Evolutionary conservation across 257 asterid genomes (phyloP).

Genomic region (Jacaranda copaia): DNA sequence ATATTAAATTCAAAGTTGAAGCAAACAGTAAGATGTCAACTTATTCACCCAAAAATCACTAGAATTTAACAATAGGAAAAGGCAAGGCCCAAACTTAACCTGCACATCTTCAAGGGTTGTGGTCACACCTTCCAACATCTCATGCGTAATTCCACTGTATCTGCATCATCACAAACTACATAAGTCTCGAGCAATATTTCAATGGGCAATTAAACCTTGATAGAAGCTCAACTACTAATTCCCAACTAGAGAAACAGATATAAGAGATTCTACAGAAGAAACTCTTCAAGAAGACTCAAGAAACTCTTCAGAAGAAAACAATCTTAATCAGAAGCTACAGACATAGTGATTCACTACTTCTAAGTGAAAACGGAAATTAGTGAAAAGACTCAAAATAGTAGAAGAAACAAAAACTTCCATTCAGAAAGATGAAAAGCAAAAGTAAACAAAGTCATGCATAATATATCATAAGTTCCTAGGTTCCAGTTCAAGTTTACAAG

Average conservation of each 20-base stretch:
- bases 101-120: constrained; percentile 90
- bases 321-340: neutral
- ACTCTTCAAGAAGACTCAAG: neutral
- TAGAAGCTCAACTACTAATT: neutral
- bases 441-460: neutral
- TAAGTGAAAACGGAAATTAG: constrained; percentile 9
- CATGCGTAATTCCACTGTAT: constrained; percentile 91
- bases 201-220: neutral
- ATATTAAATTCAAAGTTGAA: neutral
- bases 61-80: neutral
- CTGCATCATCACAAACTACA: constrained; percentile 52
- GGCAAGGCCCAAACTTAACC: constrained; percentile 52
- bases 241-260: neutral
- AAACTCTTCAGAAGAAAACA: neutral
- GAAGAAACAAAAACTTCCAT: constrained; percentile 9
- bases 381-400: neutral
- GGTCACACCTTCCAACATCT: constrained; percentile 78
- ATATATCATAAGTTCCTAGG: constrained; percentile 6
- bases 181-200: constrained; percentile 21
- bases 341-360: neutral
- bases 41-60: neutral
- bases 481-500: neutral
- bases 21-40: neutral
- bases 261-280: neutral
- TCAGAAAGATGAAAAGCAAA: neutral